phyloP scores from a whole-genome alignment of 2,329 filamentous ascomycete genomes.

The Gaeumannomyces tritici region DNA sequence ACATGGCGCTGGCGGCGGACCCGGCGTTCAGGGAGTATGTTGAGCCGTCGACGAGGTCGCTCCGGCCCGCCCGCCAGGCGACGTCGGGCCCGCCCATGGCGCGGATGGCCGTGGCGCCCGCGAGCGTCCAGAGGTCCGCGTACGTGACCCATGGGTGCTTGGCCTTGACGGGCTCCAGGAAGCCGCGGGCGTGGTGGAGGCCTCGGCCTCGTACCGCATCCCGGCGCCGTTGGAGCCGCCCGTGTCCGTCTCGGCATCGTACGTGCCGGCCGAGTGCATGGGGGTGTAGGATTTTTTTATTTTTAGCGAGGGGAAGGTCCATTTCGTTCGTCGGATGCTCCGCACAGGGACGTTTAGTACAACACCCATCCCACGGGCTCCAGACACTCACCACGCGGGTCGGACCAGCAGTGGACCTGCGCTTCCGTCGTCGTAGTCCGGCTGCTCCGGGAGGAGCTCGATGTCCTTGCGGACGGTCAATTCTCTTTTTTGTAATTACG shows the following conservation, averaged over 20 bases:
- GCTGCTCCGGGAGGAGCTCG: conserved; percentile 42
- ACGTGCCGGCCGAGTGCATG: conserved; percentile 54
- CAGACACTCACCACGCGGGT: conserved; percentile 45
- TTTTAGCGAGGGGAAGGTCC: not conserved
- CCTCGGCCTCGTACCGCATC: conserved; percentile 56
- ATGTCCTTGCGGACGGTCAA: conserved; percentile 49
- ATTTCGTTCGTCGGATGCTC: conserved; percentile 3
- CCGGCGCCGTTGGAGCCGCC: conserved; percentile 56
- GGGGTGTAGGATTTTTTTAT: too few species aligned
- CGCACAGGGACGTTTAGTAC: not conserved
- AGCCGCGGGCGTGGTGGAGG: conserved; percentile 54
- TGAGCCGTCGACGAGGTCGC: conserved; percentile 51
- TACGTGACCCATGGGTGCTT: conserved; percentile 56
- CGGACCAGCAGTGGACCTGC: conserved; percentile 55
- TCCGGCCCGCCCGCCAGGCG: conserved; percentile 46
- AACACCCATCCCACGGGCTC: not conserved
- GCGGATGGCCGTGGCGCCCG: conserved; percentile 46
- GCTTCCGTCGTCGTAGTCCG: conserved; percentile 55
- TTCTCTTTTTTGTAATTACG: too few species aligned
- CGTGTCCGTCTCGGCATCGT: conserved; percentile 47
- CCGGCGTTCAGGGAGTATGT: conserved; percentile 49
- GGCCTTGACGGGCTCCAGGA: conserved; percentile 52
- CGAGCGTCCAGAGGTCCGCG: conserved; percentile 56
- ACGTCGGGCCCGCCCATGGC: conserved; percentile 51
- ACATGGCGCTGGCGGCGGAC: conserved; percentile 51